phyloP scores from a whole-genome alignment of 1,284 basidiomycete species.

The Fomitopsis pinicola region DNA sequence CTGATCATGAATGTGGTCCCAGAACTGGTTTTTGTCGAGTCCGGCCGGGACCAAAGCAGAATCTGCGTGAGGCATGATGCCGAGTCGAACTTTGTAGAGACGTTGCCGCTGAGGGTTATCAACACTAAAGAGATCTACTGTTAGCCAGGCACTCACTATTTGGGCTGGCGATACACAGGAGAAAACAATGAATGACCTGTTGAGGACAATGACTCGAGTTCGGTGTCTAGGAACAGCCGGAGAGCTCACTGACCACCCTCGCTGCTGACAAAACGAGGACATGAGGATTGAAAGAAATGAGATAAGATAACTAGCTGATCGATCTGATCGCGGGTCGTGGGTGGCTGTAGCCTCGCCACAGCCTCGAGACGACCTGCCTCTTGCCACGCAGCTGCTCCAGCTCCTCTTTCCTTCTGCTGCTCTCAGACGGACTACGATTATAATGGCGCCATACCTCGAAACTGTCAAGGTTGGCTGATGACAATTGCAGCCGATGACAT shows the following conservation, averaged over 20 bases:
- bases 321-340: neutral
- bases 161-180: neutral
- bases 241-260: neutral
- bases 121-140: neutral
- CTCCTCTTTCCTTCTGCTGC: slow-evolving; percentile 1
- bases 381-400: slow-evolving; percentile 7
- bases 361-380: neutral
- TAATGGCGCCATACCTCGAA: slow-evolving; percentile 85
- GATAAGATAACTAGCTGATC: slow-evolving; percentile 1
- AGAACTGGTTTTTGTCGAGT: slow-evolving; percentile 74
- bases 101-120: neutral
- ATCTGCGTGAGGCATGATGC: slow-evolving; percentile 81
- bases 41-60: slow-evolving; percentile 64
- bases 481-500: neutral
- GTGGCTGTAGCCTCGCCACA: slow-evolving; percentile 3
- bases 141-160: neutral
- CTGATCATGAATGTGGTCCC: slow-evolving; percentile 68
- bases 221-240: neutral
- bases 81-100: too few relatives aligned
- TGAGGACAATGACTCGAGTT: neutral
- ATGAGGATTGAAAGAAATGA: neutral
- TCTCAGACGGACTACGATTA: neutral
- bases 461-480: slow-evolving; percentile 61
- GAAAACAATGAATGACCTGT: neutral
- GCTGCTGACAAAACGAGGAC: neutral